Percentiles rank a stretch among this genome's conserved stretches.
phyloP scores from a whole-genome alignment of 2,329 filamentous ascomycete species.

The Alternaria postmessia region DNA sequence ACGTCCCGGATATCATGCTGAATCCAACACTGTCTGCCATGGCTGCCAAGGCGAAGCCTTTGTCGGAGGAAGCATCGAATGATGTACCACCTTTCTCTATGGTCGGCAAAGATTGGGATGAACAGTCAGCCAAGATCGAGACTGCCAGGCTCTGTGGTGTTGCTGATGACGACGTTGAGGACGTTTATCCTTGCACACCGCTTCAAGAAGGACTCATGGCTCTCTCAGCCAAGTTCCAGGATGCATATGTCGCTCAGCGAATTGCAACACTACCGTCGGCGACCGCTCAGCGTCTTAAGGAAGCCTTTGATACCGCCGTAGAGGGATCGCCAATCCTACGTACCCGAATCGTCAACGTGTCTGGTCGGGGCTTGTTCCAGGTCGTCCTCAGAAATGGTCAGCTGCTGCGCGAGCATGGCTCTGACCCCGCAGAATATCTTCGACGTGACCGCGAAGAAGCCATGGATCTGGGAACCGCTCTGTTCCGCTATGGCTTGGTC shows the following conservation, averaged over 20 bases:
- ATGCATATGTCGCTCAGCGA: slow-evolving; percentile 52
- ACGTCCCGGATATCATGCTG: slow-evolving; percentile 65
- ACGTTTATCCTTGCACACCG: slow-evolving; percentile 54
- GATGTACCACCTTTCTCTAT: slow-evolving; percentile 48
- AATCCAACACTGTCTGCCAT: slow-evolving; percentile 56
- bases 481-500: slow-evolving; percentile 51
- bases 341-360: slow-evolving; percentile 51
- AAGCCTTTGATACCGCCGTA: slow-evolving; percentile 49
- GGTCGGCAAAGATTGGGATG: slow-evolving; percentile 32
- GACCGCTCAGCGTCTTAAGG: slow-evolving; percentile 41
- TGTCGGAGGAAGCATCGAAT: slow-evolving; percentile 25
- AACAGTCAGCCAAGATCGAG: slow-evolving; percentile 47
- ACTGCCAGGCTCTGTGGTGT: slow-evolving; percentile 48
- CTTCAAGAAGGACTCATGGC: slow-evolving; percentile 54
- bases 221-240: slow-evolving; percentile 47
- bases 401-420: slow-evolving; percentile 40
- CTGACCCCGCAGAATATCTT: slow-evolving; percentile 45
- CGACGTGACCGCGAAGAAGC: slow-evolving; percentile 41
- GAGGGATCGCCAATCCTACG: slow-evolving; percentile 48
- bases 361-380: slow-evolving; percentile 50
- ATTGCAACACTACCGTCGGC: slow-evolving; percentile 45
- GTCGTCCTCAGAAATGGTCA: slow-evolving; percentile 47
- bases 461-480: slow-evolving; percentile 52
- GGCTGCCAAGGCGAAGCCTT: slow-evolving; percentile 49
- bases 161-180: slow-evolving; percentile 40